Evolutionary conservation across 1,139 yeast species (phyloP).

Genomic region (Blastobotrys malaysiensis): DNA sequence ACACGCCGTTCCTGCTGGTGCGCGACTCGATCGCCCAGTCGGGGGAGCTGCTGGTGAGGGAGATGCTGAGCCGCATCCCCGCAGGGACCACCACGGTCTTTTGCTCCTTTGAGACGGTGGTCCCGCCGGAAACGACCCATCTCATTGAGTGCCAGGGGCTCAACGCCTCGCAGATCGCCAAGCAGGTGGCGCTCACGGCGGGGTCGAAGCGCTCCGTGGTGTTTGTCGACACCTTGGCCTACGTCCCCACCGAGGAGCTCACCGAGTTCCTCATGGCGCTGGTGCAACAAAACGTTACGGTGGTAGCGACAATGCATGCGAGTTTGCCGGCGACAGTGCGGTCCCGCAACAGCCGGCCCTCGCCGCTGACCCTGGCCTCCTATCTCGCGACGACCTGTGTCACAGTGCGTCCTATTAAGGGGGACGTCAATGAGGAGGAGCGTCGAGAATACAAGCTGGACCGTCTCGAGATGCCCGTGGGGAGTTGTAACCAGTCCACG

Average conservation of each 20-base stretch:
- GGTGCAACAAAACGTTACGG: constrained; percentile 48
- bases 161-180: constrained; percentile 4
- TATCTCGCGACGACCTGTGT: constrained; percentile 71
- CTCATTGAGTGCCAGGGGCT: constrained; percentile 7
- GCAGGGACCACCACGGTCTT: constrained; percentile 13
- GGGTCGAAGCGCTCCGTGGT: constrained; percentile 26
- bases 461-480: constrained; percentile 46
- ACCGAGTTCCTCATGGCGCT: constrained; percentile 50
- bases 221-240: constrained; percentile 66
- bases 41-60: constrained; percentile 49
- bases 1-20: constrained; percentile 63
- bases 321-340: constrained; percentile 42
- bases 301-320: constrained; percentile 58
- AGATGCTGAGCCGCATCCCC: constrained; percentile 44
- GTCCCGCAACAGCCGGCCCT: background rate
- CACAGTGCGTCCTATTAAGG: constrained; percentile 44
- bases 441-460: constrained; percentile 41
- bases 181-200: constrained; percentile 1
- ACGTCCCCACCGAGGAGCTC: constrained; percentile 44
- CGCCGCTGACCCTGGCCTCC: constrained; percentile 43
- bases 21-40: constrained; percentile 70
- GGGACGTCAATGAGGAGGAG: constrained; percentile 42
- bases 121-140: constrained; percentile 7
- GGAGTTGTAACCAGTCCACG: constrained; percentile 40
- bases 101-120: constrained; percentile 15